Evolutionary conservation across 2,329 filamentous ascomycete genomes (phyloP), one percentile per base, ranked within the genome.

Genomic region (Aspergillus floridensis): DNA sequence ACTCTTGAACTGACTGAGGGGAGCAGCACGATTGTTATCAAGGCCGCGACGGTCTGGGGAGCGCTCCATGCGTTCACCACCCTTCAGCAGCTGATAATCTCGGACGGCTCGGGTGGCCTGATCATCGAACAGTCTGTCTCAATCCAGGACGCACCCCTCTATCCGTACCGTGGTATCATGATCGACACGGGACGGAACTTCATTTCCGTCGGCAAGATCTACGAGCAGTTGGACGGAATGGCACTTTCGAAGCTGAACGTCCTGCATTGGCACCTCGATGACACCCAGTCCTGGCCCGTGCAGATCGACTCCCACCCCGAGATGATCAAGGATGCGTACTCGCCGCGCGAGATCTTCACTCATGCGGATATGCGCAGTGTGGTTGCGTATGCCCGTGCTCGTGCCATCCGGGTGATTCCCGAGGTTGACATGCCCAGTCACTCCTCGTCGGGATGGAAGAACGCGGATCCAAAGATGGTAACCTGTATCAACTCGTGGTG

Each of bases 351-450:
- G 63, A 70, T 74, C 52, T 84, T 80, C 68, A 76, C 77, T 2
- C 75, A 79, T 1, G 64, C 67, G 0, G 74, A 78, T 58, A 69
- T 85, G 49, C 74, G 70, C 19, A 71, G 72, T 2, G 70, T 85
- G 53, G 76, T 85, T 53, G 67, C 69, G 12, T 84, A 84, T 62
- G 82, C 80, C 16, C 75, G 80, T 41, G 79, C 80, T 35, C 84
- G 84, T 19, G 84, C 81, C 58, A 77, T 87, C n/a, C 82, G 85
- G 57, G 76, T 87, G 57, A 77, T 86, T 35, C 82, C 84, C n/a
- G 84, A 87, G 65, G 80, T 86, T 47, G 84, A 87, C 68, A 86
- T 86, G 82, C 84, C 84, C 6, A 82, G 84, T 50, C 84, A 87
- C 68, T 80, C 82, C 5, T 76, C 78, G 31, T 79, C 82, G 0